Percentiles rank a stretch among this genome's conserved stretches.
These are phyloP conservation scores for Arthroderma uncinatum DNA, from an alignment of 2,329 filamentous ascomycete species.

Conservation along the genomic window DNA sequence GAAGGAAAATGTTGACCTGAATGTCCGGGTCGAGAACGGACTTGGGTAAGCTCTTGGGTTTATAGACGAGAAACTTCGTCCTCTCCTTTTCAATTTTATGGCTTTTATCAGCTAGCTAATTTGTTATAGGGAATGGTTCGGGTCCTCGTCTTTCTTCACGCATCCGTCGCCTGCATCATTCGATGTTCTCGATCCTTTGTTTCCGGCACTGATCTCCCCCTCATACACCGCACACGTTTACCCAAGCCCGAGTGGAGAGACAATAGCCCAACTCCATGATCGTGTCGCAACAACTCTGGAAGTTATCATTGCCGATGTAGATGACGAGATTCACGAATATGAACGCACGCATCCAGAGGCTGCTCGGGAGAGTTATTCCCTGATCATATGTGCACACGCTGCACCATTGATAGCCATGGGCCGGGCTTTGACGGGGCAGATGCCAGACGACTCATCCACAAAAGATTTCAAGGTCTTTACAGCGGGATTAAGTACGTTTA, in stretches of 20 bases:
- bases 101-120: not conserved
- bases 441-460: conserved; percentile 58
- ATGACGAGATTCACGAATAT: conserved; percentile 40
- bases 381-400: conserved; percentile 81
- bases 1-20: conserved; percentile 24
- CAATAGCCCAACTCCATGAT: conserved; percentile 66
- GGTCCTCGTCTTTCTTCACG: conserved; percentile 62
- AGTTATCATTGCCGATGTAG: conserved; percentile 60
- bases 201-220: conserved; percentile 42
- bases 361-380: conserved; percentile 43
- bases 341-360: conserved; percentile 46
- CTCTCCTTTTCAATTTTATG: too few species aligned
- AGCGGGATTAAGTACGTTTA: conserved; percentile 64
- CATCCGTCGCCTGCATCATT: conserved; percentile 68
- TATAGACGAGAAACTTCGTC: too few species aligned
- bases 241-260: conserved; percentile 66
- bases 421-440: conserved; percentile 63
- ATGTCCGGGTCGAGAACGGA: conserved; percentile 42
- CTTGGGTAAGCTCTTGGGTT: conserved; percentile 33
- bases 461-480: conserved; percentile 83
- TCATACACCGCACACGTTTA: conserved; percentile 53
- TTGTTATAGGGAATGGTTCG: conserved; percentile 70
- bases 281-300: conserved; percentile 61
- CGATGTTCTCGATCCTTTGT: conserved; percentile 52
- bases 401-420: conserved; percentile 81